Evolutionary conservation across 306 rosid genomes (phyloP), one percentile per base, ranked within the genome.

Genomic region (Heteromeles arbutifolia): DNA sequence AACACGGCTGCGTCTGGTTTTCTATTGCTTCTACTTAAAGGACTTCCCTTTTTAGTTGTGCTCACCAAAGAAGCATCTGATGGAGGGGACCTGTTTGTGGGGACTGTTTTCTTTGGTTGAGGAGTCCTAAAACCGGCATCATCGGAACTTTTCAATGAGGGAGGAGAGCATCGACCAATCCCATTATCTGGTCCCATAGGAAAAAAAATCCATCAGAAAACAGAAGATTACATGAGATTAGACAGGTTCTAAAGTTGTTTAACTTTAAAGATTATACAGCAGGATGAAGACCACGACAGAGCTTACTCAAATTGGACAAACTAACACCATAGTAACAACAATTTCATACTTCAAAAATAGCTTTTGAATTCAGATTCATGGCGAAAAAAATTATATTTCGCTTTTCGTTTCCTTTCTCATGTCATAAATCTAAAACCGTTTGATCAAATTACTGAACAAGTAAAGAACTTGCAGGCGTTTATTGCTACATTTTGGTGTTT

Each of bases 1-100:
- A 66, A 41, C 63, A 70, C 67, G 71, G 84, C 78, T 62, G 75
- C 72, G 24, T 87, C 87, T 64, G 78, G 82, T 72, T 77, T 70
- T 81, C 77, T 84, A 82, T 83, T 83, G 43, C 41, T 78, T 62
- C 80, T 73, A 85, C 77, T 82, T 22, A 69, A 50, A 45, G 81
- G 78, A 57, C 77, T 81, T 52, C 50, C 83, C 69, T 81, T 88
- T 75, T 82, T 89, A 44, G 69, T 24, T 13, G 86, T 75, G 57
- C 84, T 79, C 81, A 81, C 70, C 65, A 65, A 74, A 21, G 92
- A 83, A 78, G 70, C 81, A 25, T 84, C 74, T n/a, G 87, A 77
- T 18, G 88, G 85, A 73, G 90, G 96, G 84, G 93, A 82, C 90
- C 87, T 86, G 72, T 76, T 88, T 64, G 86, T 80, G 79, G 87